A percentile compares a stretch with the other conserved stretches of the same genome.
phyloP scores from a whole-genome alignment of 176 grass and related monocot species.

The Oryza brachyantha region DNA sequence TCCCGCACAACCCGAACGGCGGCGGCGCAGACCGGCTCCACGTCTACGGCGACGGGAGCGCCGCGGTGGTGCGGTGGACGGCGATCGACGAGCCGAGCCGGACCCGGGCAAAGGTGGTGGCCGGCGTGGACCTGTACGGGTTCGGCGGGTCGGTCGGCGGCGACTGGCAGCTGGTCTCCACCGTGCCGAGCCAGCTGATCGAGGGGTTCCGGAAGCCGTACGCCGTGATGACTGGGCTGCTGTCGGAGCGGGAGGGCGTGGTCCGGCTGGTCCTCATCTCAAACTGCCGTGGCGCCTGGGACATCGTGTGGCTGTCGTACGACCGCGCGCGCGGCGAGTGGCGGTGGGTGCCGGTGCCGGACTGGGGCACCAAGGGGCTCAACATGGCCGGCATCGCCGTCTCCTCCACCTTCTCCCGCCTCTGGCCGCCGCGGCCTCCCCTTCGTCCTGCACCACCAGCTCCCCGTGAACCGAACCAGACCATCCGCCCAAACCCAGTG shows the following conservation, averaged over 20 bases:
- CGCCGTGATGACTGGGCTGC: conserved; percentile 78
- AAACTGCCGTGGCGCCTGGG: conserved; percentile 81
- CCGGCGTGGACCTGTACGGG: conserved; percentile 74
- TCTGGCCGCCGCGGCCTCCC: conserved; percentile 53
- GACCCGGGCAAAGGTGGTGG: conserved; percentile 52
- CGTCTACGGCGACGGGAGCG: conserved; percentile 85
- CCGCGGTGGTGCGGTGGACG: conserved; percentile 65
- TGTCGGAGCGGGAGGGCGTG: conserved; percentile 83
- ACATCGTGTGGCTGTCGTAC: conserved; percentile 84
- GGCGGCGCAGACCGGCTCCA: conserved; percentile 46
- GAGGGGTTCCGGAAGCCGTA: conserved; percentile 69
- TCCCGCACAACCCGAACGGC: conserved; percentile 45
- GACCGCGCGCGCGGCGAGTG: conserved; percentile 45
- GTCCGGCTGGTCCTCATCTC: conserved; percentile 83
- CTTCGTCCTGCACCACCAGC: not conserved
- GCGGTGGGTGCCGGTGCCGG: conserved; percentile 85
- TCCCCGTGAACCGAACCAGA: not conserved
- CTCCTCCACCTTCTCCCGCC: conserved; percentile 84
- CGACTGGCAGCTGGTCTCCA: conserved; percentile 71
- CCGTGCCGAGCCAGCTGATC: conserved; percentile 50
- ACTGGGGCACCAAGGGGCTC: conserved; percentile 77
- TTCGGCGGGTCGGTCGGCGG: conserved; percentile 33
- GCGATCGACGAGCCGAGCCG: conserved; percentile 52
- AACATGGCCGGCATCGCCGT: conserved; percentile 98
- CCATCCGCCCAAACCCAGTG: too few species aligned